These are phyloP conservation scores for Lasiosphaeriaceae sp. DNA, from an alignment of 495 filamentous ascomycete genomes.

Conservation along the genomic window DNA sequence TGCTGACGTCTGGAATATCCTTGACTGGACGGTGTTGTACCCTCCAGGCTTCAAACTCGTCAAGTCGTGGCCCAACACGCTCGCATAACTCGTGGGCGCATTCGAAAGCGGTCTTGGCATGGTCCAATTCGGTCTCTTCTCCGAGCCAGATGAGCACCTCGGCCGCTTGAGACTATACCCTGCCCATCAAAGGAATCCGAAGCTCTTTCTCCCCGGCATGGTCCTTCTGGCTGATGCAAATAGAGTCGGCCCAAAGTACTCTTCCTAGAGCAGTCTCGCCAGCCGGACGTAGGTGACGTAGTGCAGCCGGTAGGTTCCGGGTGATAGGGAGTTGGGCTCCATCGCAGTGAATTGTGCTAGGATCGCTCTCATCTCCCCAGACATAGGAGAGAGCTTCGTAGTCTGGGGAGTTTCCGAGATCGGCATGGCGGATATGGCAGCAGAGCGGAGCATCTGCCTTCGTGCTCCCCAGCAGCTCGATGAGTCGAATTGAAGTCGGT, in stretches of 20 bases:
- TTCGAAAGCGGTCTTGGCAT: not conserved
- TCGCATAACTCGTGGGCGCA: not conserved
- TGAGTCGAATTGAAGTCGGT: not conserved
- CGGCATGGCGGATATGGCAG: not conserved
- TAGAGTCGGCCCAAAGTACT: not conserved
- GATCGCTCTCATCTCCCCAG: constrained; percentile 6
- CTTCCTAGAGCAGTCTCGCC: not conserved
- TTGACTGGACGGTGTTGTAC: not conserved
- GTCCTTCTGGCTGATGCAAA: not conserved
- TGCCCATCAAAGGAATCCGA: not conserved
- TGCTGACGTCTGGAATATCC: not conserved
- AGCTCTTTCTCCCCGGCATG: not conserved
- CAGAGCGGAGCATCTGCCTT: not conserved
- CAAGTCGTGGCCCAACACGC: not conserved
- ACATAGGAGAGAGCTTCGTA: constrained; percentile 14
- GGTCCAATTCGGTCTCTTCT: not conserved
- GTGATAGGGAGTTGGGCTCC: constrained; percentile 1
- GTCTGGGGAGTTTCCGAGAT: not conserved
- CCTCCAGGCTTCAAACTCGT: not conserved
- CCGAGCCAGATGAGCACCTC: constrained; percentile 3
- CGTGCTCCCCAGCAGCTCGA: not conserved
- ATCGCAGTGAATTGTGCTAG: constrained; percentile 5
- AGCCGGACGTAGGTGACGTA: not conserved
- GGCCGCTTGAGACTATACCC: not conserved
- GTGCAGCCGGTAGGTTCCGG: constrained; percentile 6